Base-by-base conservation (phyloP, 140 eudicot species). In the Senecio squalidus region DNA sequence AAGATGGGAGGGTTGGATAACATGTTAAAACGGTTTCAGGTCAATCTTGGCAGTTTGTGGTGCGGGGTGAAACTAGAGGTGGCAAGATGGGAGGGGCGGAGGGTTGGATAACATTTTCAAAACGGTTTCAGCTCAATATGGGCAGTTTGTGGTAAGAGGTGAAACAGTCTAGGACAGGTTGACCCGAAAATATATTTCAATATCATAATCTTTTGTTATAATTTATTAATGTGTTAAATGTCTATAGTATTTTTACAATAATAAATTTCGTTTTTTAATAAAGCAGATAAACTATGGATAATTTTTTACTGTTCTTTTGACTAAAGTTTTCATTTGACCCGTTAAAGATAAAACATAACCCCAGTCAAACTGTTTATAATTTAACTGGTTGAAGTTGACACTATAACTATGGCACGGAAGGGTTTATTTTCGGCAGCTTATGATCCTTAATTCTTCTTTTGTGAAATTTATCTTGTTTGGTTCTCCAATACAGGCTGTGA, bases 401-500 rank as follows among this genome's bases (percentile, higher is more conserved):
- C 14, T 8, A 23, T 22, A 23, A 23, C 30, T 21, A 49, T 23
- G 18, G 55, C 23, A 50, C 31, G 11, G 10, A 25, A 50, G 20
- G 29, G 34, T 24, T 13, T 44, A 44, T 44, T 44, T 4, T 44
- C 25, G 6, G 50, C 50, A 44, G 50, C 24, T n/a, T 25, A 51
- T 2, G 13, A 17, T 26, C 25, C 40, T 52, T 54, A 15, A 2
- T 7, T 29, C 24, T 15, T 4, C 11, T 54, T 29, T 28, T 28
- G 7, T 54, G 41, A 54, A 25, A 54, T 17, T 15, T 17, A 30
- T 54, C 60, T 20, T 55, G 5, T 53, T 52, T 48, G 34, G 49
- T 38, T 44, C 16, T 26, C 23, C 3, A 29, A 47, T 46, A 38
- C 74, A 89, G 97, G 75, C 94, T n/a, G 97, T 89, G 67, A 89